A percentile compares a stretch with the other conserved stretches of the same genome.
Evolutionary conservation across 257 asterid species (phyloP).

Genomic region (Solanum microdontum): DNA sequence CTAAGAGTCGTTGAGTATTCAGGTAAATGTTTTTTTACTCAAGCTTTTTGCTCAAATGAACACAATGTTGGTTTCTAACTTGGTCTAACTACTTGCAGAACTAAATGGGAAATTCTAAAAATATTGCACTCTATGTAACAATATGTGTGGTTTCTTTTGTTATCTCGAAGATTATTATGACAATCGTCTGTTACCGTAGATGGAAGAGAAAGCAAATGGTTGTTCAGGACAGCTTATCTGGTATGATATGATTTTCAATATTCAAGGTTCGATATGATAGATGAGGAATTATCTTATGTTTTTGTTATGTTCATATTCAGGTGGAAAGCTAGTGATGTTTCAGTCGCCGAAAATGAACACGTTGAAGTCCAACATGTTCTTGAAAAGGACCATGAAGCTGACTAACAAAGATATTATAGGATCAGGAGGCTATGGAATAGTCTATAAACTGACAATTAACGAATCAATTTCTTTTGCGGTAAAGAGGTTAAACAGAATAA

Average conservation of each 20-base stretch:
- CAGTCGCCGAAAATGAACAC: slow-evolving; percentile 38
- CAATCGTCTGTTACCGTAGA: slow-evolving; percentile 64
- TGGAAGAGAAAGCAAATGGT: slow-evolving; percentile 56
- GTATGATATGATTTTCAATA: slow-evolving; percentile 7
- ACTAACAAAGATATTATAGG: slow-evolving; percentile 81
- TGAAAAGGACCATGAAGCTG: slow-evolving; percentile 59
- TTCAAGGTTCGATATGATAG: neutral
- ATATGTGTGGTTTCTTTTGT: slow-evolving; percentile 56
- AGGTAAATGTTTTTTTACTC: neutral
- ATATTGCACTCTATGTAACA: slow-evolving; percentile 46
- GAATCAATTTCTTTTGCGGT: slow-evolving; percentile 53
- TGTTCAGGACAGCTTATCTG: slow-evolving; percentile 40
- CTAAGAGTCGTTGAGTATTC: neutral
- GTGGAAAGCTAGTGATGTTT: slow-evolving; percentile 79
- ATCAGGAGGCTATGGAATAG: slow-evolving; percentile 85
- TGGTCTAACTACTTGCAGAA: neutral
- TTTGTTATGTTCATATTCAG: slow-evolving; percentile 19
- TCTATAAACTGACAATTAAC: slow-evolving; percentile 47
- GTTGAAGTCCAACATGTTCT: slow-evolving; percentile 27
- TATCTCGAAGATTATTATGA: slow-evolving; percentile 54
- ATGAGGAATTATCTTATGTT: neutral
- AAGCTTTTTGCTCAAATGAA: neutral
- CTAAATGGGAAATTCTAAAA: slow-evolving; percentile 22
- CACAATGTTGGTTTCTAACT: neutral
- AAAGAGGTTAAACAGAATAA: slow-evolving; percentile 44